These are phyloP conservation scores for Starmera stellimalicola DNA, from an alignment of 1,139 yeast genomes.

Conservation along the genomic window DNA sequence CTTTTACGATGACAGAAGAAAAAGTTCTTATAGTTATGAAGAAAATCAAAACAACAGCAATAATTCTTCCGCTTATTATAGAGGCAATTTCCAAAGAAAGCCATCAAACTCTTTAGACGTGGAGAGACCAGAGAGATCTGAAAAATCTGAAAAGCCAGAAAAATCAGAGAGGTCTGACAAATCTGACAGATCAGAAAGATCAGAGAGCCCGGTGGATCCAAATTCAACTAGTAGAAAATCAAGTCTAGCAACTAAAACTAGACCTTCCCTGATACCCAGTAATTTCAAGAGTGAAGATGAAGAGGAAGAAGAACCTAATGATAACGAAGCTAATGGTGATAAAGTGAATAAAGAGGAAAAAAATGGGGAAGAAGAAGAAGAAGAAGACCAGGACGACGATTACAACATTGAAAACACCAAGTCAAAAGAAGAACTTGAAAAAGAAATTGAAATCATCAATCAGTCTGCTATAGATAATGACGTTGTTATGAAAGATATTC, in stretches of 20 bases:
- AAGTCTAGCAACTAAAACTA: conserved; percentile 1
- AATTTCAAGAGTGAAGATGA: conserved; percentile 14
- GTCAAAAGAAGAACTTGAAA: neutral
- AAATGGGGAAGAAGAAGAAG: conserved; percentile 10
- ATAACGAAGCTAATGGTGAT: neutral
- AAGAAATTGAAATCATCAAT: neutral
- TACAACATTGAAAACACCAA: neutral
- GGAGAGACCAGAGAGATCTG: neutral
- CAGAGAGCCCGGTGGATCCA: conserved; percentile 2
- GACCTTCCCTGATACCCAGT: conserved; percentile 19
- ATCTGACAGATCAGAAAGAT: conserved; percentile 1
- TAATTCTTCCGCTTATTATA: too few relatives aligned
- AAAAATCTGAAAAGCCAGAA: neutral
- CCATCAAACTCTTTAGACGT: too few relatives aligned
- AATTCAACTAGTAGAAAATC: neutral
- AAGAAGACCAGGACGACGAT: neutral
- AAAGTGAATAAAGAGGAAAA: conserved; percentile 7
- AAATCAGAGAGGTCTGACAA: neutral
- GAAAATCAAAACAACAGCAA: conserved; percentile 3
- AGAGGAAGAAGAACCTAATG: conserved; percentile 6
- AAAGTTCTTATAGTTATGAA: neutral
- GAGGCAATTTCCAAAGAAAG: conserved; percentile 6
- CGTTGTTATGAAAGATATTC: conserved; percentile 12
- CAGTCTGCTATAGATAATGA: conserved; percentile 4
- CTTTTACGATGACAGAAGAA: neutral